Evolutionary conservation across 2,329 filamentous ascomycete species (phyloP).

Genomic region (Cladosporium oxysporum): DNA sequence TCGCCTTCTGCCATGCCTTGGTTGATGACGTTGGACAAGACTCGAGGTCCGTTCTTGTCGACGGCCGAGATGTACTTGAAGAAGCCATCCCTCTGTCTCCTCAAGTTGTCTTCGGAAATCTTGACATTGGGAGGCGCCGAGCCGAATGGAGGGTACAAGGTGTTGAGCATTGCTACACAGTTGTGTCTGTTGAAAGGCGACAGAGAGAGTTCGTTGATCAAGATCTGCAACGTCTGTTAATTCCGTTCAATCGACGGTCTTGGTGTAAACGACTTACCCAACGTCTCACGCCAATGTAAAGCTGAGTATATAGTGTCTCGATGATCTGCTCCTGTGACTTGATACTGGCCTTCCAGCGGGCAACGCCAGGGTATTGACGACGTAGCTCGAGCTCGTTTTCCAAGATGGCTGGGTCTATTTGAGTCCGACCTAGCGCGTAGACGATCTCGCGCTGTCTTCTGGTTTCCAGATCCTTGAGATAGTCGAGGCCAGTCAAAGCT

Average conservation of each 20-base stretch:
- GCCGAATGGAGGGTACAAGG: conserved; percentile 60
- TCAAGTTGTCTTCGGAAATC: conserved; percentile 54
- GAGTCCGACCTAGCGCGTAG: conserved; percentile 55
- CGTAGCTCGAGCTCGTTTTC: conserved; percentile 51
- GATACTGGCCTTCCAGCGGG: conserved; percentile 53
- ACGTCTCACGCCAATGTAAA: conserved; percentile 63
- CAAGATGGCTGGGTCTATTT: conserved; percentile 52
- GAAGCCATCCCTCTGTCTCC: conserved; percentile 60
- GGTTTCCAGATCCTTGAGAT: conserved; percentile 64
- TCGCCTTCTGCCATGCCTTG: conserved; percentile 55
- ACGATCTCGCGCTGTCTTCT: conserved; percentile 60
- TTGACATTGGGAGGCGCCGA: conserved; percentile 53
- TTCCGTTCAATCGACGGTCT: not conserved
- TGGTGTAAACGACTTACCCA: conserved; percentile 53
- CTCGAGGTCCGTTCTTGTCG: conserved; percentile 55
- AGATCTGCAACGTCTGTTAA: conserved; percentile 45
- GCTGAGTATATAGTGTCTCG: conserved; percentile 60
- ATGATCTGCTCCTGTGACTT: conserved; percentile 52
- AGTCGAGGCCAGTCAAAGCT: conserved; percentile 65
- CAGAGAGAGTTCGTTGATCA: conserved; percentile 66
- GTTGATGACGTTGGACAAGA: conserved; percentile 56
- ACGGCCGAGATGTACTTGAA: conserved; percentile 63
- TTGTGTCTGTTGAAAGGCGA: conserved; percentile 65
- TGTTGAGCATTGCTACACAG: conserved; percentile 69
- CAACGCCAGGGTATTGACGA: conserved; percentile 55